Evolutionary conservation across 2,329 filamentous ascomycete species (phyloP), one percentile per base, ranked within the genome.

Genomic region (Macroventuria anomochaeta): DNA sequence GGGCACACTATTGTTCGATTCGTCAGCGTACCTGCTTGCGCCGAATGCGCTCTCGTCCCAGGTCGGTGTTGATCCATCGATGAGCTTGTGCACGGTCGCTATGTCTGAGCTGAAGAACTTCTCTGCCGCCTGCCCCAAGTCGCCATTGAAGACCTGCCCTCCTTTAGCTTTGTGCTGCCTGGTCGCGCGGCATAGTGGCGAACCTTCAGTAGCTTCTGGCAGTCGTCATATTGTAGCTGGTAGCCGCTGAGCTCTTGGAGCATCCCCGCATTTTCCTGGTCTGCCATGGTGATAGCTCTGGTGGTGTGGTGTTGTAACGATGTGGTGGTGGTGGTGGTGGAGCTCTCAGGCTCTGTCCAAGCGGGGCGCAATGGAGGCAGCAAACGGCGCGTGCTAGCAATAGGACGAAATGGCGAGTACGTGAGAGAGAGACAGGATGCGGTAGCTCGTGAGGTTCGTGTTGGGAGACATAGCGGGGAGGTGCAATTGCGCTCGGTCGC

Each of bases 31-130:
- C 25, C 68, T 58, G 52, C 68, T 70, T n/a, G 61, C 63, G 25
- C 46, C 53, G 47, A 73, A 73, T 3, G 61, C 66, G 43, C 53
- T 68, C 42, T 64, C 61, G 55, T 75, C 70, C 68, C 69, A 75
- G n/a, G 44, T 57, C n/a, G 61, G 55, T 17, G 60, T 57, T 18
- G 61, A 60, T 25, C 65, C 55, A 38, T 55, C 61, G 51, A 67
- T 48, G 15, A 70, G 62, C 29, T 54, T 58, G 33, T 57, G 57
- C 8, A 70, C 51, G 7, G 55, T 47, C 13, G 57, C 36, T 13
- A 54, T 53, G 17, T 59, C 61, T 11, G 57, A 59, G 15, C 58
- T 61, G 39, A 58, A 68, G 52, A 64, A 63, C 20, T 69, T 69
- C 17, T 62, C 57, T 23, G 58, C 55, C 6, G 69, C 69, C 7